Percentiles rank a stretch among this genome's conserved stretches.
phyloP scores from a whole-genome alignment of 129 eudicot genomes.

The Centrapalus pauciflorus region DNA sequence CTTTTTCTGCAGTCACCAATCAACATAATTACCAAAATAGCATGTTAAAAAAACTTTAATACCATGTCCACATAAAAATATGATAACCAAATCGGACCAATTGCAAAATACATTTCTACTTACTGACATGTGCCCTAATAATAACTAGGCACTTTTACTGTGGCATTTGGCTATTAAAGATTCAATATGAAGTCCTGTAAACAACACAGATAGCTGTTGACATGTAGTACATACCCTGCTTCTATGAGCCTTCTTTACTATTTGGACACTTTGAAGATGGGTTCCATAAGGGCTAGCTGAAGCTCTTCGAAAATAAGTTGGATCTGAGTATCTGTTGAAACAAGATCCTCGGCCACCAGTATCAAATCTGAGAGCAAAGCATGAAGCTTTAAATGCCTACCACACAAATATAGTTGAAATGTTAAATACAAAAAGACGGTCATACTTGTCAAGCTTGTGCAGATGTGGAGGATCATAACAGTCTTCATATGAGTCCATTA shows the following conservation, averaged over 20 bases:
- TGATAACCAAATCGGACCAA: no score
- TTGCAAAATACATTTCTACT: no score
- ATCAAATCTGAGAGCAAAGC: constrained; percentile 47
- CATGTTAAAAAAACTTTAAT: no score
- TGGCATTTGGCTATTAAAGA: no score
- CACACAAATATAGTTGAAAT: background rate
- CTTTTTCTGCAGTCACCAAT: no score
- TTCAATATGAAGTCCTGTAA: no score
- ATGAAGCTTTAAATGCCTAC: background rate
- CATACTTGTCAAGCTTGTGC: constrained; percentile 66
- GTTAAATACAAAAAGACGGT: background rate
- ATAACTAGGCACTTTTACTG: no score
- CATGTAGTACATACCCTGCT: constrained; percentile 31
- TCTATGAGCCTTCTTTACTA: constrained; percentile 44
- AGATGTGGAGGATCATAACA: constrained; percentile 53
- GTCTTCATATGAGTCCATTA: constrained; percentile 61
- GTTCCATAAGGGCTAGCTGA: constrained; percentile 36
- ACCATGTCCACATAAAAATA: no score
- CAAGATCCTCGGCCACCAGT: constrained; percentile 70
- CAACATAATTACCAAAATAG: no score
- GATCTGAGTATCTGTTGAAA: constrained; percentile 70
- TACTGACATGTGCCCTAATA: no score
- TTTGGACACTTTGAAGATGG: constrained; percentile 16
- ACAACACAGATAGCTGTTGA: no score
- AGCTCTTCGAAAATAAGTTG: constrained; percentile 54